Conservation (phyloP, 495 filamentous ascomycete genomes). For the Chaetomium fimeti region DNA sequence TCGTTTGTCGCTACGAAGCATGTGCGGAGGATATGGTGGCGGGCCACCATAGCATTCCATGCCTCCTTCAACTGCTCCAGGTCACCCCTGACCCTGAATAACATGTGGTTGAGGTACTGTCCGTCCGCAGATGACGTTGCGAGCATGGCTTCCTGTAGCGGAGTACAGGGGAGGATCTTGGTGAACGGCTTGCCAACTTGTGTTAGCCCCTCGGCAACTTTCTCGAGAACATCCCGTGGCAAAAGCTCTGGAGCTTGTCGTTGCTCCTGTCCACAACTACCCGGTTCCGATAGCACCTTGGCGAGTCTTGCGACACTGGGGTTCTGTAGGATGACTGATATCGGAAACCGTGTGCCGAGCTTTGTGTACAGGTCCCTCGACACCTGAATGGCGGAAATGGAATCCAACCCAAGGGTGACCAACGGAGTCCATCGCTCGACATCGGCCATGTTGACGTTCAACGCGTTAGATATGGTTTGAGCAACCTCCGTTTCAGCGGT, state of each 20-base stretch:
- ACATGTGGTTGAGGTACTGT: constrained; percentile 47
- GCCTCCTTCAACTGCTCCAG: constrained; percentile 34
- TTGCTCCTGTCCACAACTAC: not conserved
- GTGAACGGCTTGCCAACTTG: constrained; percentile 42
- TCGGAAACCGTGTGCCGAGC: constrained; percentile 48
- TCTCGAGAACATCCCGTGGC: constrained; percentile 34
- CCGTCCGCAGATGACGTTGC: constrained; percentile 45
- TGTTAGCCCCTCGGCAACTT: constrained; percentile 37
- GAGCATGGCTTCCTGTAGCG: constrained; percentile 80
- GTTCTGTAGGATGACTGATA: constrained; percentile 64
- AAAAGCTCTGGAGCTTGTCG: constrained; percentile 36
- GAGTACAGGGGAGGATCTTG: constrained; percentile 71
- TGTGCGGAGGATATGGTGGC: constrained; percentile 65
- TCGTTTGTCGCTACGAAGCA: constrained; percentile 58
- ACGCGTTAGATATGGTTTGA: constrained; percentile 40
- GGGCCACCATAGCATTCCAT: constrained; percentile 52
- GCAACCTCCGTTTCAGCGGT: constrained; percentile 51
- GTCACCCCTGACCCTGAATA: constrained; percentile 38
- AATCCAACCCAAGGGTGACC: constrained; percentile 66
- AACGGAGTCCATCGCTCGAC: constrained; percentile 53
- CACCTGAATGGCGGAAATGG: constrained; percentile 72
- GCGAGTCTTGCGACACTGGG: constrained; percentile 58
- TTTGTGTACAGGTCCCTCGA: constrained; percentile 50
- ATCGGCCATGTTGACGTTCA: constrained; percentile 54
- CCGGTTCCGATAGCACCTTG: constrained; percentile 25